A percentile compares a stretch with the other conserved stretches of the same genome.
Evolutionary conservation across 805 yeast species (phyloP).

Genomic region (Candida suzukii): DNA sequence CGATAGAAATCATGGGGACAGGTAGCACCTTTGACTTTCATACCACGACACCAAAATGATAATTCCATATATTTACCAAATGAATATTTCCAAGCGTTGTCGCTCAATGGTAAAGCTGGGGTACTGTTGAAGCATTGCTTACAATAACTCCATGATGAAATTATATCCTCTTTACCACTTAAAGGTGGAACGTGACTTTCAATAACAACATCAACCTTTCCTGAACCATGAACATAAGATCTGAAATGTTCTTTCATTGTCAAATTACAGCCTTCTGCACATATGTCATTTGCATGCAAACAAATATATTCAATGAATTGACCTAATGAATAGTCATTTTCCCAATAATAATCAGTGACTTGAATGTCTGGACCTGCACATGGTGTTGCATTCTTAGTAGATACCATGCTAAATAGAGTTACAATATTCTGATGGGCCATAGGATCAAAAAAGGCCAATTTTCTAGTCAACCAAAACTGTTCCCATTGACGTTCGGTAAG

Average conservation of each 20-base stretch:
- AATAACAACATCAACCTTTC: constrained; percentile 70
- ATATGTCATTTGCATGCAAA: constrained; percentile 53
- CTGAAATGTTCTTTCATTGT: constrained; percentile 66
- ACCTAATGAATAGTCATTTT: constrained; percentile 85
- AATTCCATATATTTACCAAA: constrained; percentile 91
- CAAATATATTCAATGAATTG: constrained; percentile 78
- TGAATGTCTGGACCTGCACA: constrained; percentile 88
- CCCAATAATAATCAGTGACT: constrained; percentile 82
- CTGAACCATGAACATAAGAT: constrained; percentile 83
- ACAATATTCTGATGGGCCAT: constrained; percentile 73
- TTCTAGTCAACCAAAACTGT: constrained; percentile 34
- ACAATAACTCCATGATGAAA: constrained; percentile 90
- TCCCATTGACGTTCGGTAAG: constrained; percentile 62
- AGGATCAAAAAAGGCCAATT: constrained; percentile 54
- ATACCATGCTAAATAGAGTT: constrained; percentile 74
- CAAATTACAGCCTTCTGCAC: constrained; percentile 81
- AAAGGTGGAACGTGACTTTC: constrained; percentile 52
- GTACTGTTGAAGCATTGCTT: constrained; percentile 68
- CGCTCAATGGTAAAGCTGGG: constrained; percentile 77
- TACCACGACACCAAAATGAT: constrained; percentile 65
- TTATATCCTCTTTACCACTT: constrained; percentile 57
- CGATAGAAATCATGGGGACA: constrained; percentile 80
- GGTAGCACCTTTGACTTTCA: constrained; percentile 47
- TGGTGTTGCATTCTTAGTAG: constrained; percentile 79
- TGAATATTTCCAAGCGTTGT: constrained; percentile 82